Percentiles rank a stretch among this genome's conserved stretches.
Evolutionary conservation across 140 eudicot species (phyloP).

Genomic region (Stevia rebaudiana): DNA sequence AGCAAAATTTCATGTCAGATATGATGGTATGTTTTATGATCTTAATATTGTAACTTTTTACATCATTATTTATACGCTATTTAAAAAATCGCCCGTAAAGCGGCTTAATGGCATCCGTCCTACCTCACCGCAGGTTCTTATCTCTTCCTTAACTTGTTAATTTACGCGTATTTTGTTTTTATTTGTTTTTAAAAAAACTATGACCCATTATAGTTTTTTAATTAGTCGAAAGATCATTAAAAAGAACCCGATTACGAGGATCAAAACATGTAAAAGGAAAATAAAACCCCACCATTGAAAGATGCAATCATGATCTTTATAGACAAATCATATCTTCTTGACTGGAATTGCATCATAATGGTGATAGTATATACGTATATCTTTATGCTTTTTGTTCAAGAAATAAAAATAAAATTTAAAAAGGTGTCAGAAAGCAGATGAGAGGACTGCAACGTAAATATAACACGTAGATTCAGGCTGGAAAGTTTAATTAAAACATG

Average conservation of each 20-base stretch:
- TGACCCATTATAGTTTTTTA: background rate
- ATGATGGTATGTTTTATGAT: conserved; percentile 11
- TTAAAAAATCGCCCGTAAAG: background rate
- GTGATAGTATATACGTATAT: conserved; percentile 16
- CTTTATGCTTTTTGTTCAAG: conserved; percentile 26
- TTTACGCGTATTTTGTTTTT: background rate
- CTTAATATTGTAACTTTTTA: conserved; percentile 18
- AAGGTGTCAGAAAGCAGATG: conserved; percentile 18
- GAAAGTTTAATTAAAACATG: conserved; percentile 40
- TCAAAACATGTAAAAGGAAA: conserved; percentile 20
- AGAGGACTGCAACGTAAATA: conserved; percentile 25
- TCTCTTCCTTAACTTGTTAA: conserved; percentile 12
- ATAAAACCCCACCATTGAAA: conserved; percentile 35
- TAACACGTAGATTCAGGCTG: conserved; percentile 64
- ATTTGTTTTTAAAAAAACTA: background rate
- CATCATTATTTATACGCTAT: background rate
- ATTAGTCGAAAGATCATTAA: background rate
- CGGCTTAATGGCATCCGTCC: conserved; percentile 13
- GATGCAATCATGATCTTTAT: conserved; percentile 30
- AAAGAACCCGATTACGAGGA: conserved; percentile 6
- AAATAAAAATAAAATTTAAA: background rate
- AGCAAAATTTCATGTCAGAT: conserved; percentile 2
- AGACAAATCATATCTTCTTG: conserved; percentile 30
- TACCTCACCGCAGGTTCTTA: background rate
- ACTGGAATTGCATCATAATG: conserved; percentile 37